A percentile compares a stretch with the other conserved stretches of the same genome.
phyloP scores from a whole-genome alignment of 208 protist species.

The Crithidia expoeki region DNA sequence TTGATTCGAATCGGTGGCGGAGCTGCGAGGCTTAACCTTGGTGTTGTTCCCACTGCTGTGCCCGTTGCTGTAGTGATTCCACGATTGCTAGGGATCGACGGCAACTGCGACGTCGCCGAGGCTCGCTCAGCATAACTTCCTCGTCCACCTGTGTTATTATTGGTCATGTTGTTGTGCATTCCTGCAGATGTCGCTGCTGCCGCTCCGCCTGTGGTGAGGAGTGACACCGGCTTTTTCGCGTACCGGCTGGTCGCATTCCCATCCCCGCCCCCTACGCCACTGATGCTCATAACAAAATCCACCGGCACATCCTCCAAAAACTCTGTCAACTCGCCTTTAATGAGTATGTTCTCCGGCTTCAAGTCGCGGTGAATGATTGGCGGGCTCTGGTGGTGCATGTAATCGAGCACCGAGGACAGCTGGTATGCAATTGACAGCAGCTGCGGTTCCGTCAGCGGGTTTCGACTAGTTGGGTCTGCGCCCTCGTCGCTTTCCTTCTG shows the following conservation, averaged over 20 bases:
- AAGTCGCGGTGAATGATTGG: slow-evolving; percentile 98
- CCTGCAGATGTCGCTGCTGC: too few relatives aligned
- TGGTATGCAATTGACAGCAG: slow-evolving; percentile 84
- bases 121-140: not conserved
- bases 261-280: not conserved
- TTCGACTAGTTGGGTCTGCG: slow-evolving; percentile 29
- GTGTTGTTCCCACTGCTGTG: not conserved
- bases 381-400: slow-evolving; percentile 88
- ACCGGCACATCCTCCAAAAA: slow-evolving; percentile 24
- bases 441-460: slow-evolving; percentile 72
- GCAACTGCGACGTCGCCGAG: slow-evolving; percentile 2
- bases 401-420: slow-evolving; percentile 63
- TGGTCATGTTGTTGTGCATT: not conserved
- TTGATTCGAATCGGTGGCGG: slow-evolving; percentile 38
- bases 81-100: slow-evolving; percentile 1
- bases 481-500: not conserved
- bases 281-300: not conserved
- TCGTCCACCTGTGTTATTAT: not conserved
- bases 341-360: slow-evolving; percentile 95
- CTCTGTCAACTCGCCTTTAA: slow-evolving; percentile 46
- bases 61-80: slow-evolving; percentile 7
- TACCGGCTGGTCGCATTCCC: too few relatives aligned
- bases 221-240: slow-evolving; percentile 1
- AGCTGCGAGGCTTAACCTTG: not conserved
- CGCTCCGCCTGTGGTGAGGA: not conserved